Base-by-base conservation (phyloP, 140 eudicot genomes). In the Senecio squalidus region DNA sequence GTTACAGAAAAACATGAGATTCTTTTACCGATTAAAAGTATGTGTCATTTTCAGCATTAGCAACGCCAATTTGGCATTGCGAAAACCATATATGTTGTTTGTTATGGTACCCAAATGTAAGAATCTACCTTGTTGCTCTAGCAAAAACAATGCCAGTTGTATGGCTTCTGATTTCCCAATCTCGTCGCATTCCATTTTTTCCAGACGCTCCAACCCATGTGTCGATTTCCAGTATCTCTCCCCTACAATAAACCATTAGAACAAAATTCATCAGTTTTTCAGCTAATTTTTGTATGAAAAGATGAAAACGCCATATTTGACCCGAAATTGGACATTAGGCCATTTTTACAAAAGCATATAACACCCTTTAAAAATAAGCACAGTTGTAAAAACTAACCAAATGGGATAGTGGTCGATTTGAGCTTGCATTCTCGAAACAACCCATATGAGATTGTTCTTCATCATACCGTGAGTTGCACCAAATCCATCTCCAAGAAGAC, bases 191-290 rank as follows among this genome's bases (percentile, higher is more conserved):
- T 16, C 97, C 95, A 27, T 89, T 85, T 67, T 85, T 89, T 50
- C 97, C 97, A 2, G 97, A 89, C 9, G 89, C 92, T 47, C 85
- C 80, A 30, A 84, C 96, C 95, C 96, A 88, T 38, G 96, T 84
- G 74, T 88, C 96, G 23, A 88, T 78, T 67, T 84, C 83, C 29
- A 84, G 60, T 21, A 82, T 78, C 63, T 84, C 96, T 28, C 96
- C 97, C 96, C 96, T 84, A 62, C 53, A 69, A 16, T 14, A 43
- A 31, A 38, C 28, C 34, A 36, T 62, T 31, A 31, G 20, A 20
- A 34, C 11, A 38, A 41, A 2, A 4, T 26, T 43, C 5, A 11
- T 16, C 22, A 23, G 14, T 63, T 31, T 46, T n/a, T n/a, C n/a
- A n/a, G n/a, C n/a, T n/a, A n/a, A n/a, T n/a, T n/a, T n/a, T n/a